Percentiles rank a stretch among this genome's conserved stretches.
Evolutionary conservation across 1,284 basidiomycete species (phyloP).

Genomic region (Rhodotorula glutinis): DNA sequence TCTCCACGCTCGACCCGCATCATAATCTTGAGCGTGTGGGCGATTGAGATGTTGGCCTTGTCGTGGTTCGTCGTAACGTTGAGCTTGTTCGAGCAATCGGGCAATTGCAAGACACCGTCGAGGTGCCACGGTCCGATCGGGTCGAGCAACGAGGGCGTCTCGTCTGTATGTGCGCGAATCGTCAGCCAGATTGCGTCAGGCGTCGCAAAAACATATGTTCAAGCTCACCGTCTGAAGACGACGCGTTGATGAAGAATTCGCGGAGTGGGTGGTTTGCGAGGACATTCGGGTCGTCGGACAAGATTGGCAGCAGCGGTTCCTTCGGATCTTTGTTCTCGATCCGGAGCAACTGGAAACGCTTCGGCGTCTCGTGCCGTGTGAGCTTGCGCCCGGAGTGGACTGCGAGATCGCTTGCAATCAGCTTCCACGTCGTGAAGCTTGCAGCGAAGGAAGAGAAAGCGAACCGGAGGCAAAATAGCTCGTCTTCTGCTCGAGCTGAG

Average conservation of each 20-base stretch:
- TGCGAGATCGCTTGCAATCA: no score
- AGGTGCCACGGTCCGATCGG: constrained; percentile 59
- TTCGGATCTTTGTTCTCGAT: constrained; percentile 60
- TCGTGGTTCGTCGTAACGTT: constrained; percentile 80
- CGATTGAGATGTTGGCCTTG: constrained; percentile 72
- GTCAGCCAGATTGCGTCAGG: no score
- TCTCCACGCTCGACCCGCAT: constrained; percentile 82
- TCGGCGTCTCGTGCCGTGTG: constrained; percentile 71
- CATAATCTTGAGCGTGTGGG: constrained; percentile 76
- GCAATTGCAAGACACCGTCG: constrained; percentile 51
- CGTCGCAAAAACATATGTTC: no score
- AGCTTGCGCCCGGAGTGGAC: constrained; percentile 51
- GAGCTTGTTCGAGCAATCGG: constrained; percentile 55
- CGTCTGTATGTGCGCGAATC: constrained; percentile 28
- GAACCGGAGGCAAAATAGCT: constrained; percentile 48
- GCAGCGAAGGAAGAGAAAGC: background rate
- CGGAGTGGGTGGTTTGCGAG: constrained; percentile 38
- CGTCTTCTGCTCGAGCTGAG: constrained; percentile 67
- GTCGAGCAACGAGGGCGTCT: constrained; percentile 53
- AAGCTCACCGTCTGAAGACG: constrained; percentile 37
- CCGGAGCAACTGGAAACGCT: constrained; percentile 65
- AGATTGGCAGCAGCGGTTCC: constrained; percentile 64
- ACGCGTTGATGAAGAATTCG: constrained; percentile 43
- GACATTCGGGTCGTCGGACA: constrained; percentile 51
- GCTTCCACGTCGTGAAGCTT: no score